Percentiles rank a stretch among this genome's conserved stretches.
Conservation (phyloP, 2,329 filamentous ascomycete species). For the Phaeosphaeriaceae sp. region DNA sequence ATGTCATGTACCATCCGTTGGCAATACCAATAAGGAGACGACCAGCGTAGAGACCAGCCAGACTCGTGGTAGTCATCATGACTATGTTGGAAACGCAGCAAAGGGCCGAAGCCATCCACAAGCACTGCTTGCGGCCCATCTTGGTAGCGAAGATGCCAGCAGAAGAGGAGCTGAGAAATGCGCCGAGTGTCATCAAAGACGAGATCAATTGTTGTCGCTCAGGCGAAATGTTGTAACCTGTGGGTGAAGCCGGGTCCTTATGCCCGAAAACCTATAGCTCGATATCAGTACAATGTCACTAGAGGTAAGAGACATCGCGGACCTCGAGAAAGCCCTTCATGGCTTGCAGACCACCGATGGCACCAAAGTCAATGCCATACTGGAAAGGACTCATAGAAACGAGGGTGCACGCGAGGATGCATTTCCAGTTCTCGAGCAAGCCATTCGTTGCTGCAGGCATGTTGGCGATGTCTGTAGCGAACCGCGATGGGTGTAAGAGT, state of each 20-base stretch:
- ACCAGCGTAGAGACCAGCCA: slow-evolving; percentile 62
- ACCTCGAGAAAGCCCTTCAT: slow-evolving; percentile 59
- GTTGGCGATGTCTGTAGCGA: slow-evolving; percentile 5
- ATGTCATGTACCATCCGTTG: slow-evolving; percentile 62
- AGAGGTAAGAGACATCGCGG: slow-evolving; percentile 3
- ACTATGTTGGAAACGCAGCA: slow-evolving; percentile 56
- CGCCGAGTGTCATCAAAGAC: slow-evolving; percentile 55
- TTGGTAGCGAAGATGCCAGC: slow-evolving; percentile 41
- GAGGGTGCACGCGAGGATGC: slow-evolving; percentile 56
- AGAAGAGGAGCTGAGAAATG: slow-evolving; percentile 52
- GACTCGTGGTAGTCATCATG: slow-evolving; percentile 63
- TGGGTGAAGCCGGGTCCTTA: slow-evolving; percentile 31
- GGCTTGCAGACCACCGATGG: slow-evolving; percentile 60
- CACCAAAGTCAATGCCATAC: slow-evolving; percentile 60
- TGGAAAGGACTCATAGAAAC: slow-evolving; percentile 60
- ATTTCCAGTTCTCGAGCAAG: slow-evolving; percentile 55
- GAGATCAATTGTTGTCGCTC: slow-evolving; percentile 54
- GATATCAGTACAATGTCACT: neutral
- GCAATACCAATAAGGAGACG: slow-evolving; percentile 64
- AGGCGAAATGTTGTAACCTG: slow-evolving; percentile 55
- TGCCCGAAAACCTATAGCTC: slow-evolving; percentile 38
- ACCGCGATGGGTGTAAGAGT: neutral
- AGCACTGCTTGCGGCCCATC: slow-evolving; percentile 52
- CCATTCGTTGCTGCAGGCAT: slow-evolving; percentile 33
- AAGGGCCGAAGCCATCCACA: slow-evolving; percentile 58